A percentile compares a stretch with the other conserved stretches of the same genome.
Evolutionary conservation across 1,139 yeast species (phyloP).

Genomic region (Komagataea norvegica): DNA sequence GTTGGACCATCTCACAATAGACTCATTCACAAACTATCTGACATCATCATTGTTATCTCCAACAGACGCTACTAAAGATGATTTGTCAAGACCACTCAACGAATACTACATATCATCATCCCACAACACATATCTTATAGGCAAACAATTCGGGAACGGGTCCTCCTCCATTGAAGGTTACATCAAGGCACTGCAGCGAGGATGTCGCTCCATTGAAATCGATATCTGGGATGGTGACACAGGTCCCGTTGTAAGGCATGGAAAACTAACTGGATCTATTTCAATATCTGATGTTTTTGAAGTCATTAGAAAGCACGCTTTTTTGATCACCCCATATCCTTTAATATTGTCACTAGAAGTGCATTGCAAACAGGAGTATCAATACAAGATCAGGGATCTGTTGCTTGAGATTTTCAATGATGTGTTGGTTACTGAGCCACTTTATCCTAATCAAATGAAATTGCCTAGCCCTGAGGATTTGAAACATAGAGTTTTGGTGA

Average conservation of each 20-base stretch:
- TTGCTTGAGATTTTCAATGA: constrained; percentile 58
- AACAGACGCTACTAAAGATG: constrained; percentile 31
- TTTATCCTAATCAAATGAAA: constrained; percentile 23
- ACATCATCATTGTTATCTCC: constrained; percentile 36
- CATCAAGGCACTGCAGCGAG: constrained; percentile 81
- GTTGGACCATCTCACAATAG: constrained; percentile 22
- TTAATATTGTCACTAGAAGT: constrained; percentile 83
- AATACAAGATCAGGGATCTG: constrained; percentile 47
- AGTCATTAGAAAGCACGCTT: constrained; percentile 77
- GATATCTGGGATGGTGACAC: constrained; percentile 89
- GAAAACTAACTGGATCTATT: constrained; percentile 75
- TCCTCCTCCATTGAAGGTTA: constrained; percentile 82
- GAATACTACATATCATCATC: constrained; percentile 90
- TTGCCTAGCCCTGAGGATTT: constrained; percentile 74
- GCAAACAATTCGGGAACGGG: constrained; percentile 79
- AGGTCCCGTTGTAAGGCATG: constrained; percentile 92
- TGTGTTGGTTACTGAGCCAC: constrained; percentile 44
- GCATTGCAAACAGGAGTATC: constrained; percentile 67
- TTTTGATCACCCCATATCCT: constrained; percentile 79
- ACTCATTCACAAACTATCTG: constrained; percentile 34
- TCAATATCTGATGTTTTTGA: constrained; percentile 65
- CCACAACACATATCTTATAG: constrained; percentile 87
- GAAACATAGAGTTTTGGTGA: constrained; percentile 64
- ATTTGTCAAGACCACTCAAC: constrained; percentile 65
- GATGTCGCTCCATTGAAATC: constrained; percentile 88